Evolutionary conservation across 306 rosid species (phyloP).

Genomic region (Castanea crenata): DNA sequence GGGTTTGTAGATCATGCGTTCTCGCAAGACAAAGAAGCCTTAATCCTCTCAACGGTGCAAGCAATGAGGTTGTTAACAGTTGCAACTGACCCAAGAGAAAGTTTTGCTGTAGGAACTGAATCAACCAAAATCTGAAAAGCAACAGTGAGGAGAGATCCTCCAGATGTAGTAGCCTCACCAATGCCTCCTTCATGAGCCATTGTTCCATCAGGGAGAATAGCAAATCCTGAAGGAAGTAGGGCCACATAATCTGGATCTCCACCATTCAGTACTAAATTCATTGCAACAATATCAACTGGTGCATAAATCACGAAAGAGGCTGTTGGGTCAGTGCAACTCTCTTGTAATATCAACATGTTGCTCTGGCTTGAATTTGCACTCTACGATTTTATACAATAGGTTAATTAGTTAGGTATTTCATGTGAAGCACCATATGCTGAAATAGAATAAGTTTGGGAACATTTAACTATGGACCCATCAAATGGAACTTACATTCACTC

Average conservation of each 20-base stretch:
- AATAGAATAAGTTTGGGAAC: neutral
- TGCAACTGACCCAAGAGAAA: conserved; percentile 92
- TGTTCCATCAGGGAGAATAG: conserved; percentile 86
- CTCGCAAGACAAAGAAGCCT: conserved; percentile 72
- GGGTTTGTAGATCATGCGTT: conserved; percentile 27
- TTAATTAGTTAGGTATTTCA: neutral
- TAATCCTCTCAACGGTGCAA: conserved; percentile 91
- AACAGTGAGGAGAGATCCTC: conserved; percentile 89
- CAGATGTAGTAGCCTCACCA: conserved; percentile 40
- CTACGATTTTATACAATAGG: conserved; percentile 29
- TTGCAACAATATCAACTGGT: conserved; percentile 84
- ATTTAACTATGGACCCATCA: neutral
- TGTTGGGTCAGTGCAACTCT: conserved; percentile 78
- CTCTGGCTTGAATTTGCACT: conserved; percentile 97
- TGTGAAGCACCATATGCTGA: neutral
- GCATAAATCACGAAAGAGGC: conserved; percentile 87
- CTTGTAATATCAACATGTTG: conserved; percentile 93
- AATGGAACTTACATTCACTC: conserved; percentile 65
- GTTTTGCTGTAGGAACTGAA: conserved; percentile 88
- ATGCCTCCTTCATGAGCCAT: conserved; percentile 30
- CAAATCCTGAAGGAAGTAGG: conserved; percentile 93
- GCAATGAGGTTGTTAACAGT: conserved; percentile 92
- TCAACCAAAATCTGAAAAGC: conserved; percentile 97
- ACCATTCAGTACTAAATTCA: conserved; percentile 87
- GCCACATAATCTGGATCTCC: conserved; percentile 97